Evolutionary conservation across 116 monocot genomes (phyloP), one percentile per base, ranked within the genome.

Genomic region (Iris pallida): DNA sequence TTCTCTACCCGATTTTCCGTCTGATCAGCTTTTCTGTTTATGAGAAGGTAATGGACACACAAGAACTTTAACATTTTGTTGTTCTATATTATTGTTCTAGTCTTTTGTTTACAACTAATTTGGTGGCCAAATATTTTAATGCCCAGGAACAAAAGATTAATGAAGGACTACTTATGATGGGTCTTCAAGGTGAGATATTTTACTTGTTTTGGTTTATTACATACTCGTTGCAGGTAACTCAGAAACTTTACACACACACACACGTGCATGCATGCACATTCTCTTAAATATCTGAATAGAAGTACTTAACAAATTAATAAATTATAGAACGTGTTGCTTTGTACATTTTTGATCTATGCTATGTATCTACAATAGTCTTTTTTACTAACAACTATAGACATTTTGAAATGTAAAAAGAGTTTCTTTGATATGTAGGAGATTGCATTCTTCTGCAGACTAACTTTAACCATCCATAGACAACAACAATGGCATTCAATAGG

Each of bases 141-240:
- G 42, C 68, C 47, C 82, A 94, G 93, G 93, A 94, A 61, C 77
- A 85, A 44, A 94, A 94, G 71, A 94, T 94, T 68, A 94, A 87
- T 85, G 93, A 94, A 85, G 90, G 93, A 10, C 66, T 94, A 16
- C 80, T 80, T 69, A 90, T 94, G 93, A 94, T 94, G 93, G 90
- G 93, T 16, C 80, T 94, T 13, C 80, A 82, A 75, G 87, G 87
- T 74, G 77, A 90, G 55, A 87, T 82, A 64, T 94, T 94, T 76
- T 85, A 94, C 65, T 82, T 94, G 65, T 86, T 90, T 40, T 94
- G 93, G 93, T 87, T 90, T 64, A 87, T 94, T 45, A 90, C 93
- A 69, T 94, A 94, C 76, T 58, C 67, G n/a, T 14, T 94, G 45
- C 93, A 94, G 86, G 93, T 70, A 74, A 67, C 8, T 60, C 67